These are phyloP conservation scores for Lobosporangium transversale DNA, from an alignment of 192 early-diverging fungal genomes.

Conservation along the genomic window DNA sequence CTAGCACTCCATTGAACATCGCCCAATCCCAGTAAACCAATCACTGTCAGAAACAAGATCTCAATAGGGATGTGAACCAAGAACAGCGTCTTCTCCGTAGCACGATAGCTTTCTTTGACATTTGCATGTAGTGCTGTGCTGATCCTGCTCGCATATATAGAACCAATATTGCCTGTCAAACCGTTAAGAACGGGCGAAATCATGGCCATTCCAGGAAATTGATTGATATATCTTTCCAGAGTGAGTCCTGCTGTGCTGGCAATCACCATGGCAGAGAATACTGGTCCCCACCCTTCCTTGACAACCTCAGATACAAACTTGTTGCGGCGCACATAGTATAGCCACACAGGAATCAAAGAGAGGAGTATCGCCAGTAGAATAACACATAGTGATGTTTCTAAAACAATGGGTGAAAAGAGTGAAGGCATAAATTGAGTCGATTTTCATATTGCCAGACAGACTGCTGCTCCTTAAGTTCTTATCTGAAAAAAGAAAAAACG, in stretches of 20 bases:
- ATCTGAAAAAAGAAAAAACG: too few relatives aligned
- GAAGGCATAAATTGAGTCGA: too few relatives aligned
- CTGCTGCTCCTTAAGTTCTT: too few relatives aligned
- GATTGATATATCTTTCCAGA: conserved; percentile 71
- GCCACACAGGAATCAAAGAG: conserved; percentile 58
- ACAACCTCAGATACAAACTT: conserved; percentile 72
- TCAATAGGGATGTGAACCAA: conserved; percentile 79
- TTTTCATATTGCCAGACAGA: too few relatives aligned
- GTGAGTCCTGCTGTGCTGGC: conserved; percentile 76
- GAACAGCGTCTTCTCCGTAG: conserved; percentile 69
- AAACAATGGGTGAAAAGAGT: background rate
- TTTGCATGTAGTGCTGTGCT: conserved; percentile 77
- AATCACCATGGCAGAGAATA: conserved; percentile 80
- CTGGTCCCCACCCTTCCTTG: conserved; percentile 77
- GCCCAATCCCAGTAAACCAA: conserved; percentile 30
- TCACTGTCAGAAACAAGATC: conserved; percentile 62
- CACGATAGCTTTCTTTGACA: conserved; percentile 55
- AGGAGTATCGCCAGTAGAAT: conserved; percentile 53
- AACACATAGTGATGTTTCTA: conserved; percentile 57
- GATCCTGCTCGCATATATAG: conserved; percentile 80
- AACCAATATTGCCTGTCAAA: conserved; percentile 80
- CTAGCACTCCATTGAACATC: conserved; percentile 43
- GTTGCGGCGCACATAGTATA: conserved; percentile 66
- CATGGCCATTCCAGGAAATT: conserved; percentile 72
- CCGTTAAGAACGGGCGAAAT: conserved; percentile 77